A percentile compares a stretch with the other conserved stretches of the same genome.
These are phyloP conservation scores for Phytophthora cryptogea DNA, from an alignment of 352 stramenopile species.

Conservation along the genomic window DNA sequence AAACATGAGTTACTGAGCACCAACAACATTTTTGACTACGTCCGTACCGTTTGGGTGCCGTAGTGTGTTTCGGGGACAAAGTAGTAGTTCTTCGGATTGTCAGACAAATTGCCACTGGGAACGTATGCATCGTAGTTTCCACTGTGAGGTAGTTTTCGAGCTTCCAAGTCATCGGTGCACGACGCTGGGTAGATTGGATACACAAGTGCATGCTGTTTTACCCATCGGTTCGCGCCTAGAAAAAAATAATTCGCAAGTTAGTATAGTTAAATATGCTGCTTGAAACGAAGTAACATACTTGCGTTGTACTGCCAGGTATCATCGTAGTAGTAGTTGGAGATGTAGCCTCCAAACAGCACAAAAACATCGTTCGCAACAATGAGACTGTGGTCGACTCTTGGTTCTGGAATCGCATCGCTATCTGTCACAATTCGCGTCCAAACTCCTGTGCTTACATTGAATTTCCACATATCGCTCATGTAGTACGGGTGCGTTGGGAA, in stretches of 20 bases:
- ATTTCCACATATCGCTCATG: conserved; percentile 94
- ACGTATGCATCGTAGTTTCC: conserved; percentile 74
- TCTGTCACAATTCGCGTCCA: conserved; percentile 76
- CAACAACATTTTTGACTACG: neutral
- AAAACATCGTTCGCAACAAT: conserved; percentile 80
- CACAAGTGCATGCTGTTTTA: conserved; percentile 90
- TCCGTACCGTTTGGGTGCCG: conserved; percentile 62
- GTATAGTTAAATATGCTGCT: neutral
- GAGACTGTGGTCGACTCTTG: conserved; percentile 85
- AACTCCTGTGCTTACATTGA: conserved; percentile 81
- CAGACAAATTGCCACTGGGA: conserved; percentile 22
- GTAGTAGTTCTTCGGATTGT: conserved; percentile 60
- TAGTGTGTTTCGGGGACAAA: conserved; percentile 78
- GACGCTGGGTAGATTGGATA: conserved; percentile 87
- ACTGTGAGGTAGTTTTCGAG: conserved; percentile 60
- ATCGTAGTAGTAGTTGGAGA: conserved; percentile 94
- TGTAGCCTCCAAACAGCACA: conserved; percentile 93
- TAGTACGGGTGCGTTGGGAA: conserved; percentile 95
- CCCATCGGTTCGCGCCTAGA: conserved; percentile 82
- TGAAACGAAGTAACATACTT: conserved; percentile 39
- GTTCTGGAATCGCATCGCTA: conserved; percentile 43
- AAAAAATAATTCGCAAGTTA: conserved; percentile 5
- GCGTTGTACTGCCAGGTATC: conserved; percentile 98
- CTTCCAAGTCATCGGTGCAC: conserved; percentile 92
- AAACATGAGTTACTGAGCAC: neutral